A percentile compares a stretch with the other conserved stretches of the same genome.
Evolutionary conservation across 2,329 filamentous ascomycete species (phyloP).

Genomic region (Penicillium verrucosum): DNA sequence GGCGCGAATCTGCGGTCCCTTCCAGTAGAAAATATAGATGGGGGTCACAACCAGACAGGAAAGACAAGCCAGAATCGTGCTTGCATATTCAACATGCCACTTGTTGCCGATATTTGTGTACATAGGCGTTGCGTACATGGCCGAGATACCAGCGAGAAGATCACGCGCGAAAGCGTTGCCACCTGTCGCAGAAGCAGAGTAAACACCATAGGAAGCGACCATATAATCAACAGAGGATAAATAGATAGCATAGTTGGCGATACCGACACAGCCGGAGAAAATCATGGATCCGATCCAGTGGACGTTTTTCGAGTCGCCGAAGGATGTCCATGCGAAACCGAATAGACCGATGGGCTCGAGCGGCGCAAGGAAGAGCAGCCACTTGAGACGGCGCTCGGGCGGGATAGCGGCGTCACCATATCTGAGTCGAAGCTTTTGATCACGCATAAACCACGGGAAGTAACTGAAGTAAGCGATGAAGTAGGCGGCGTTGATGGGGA

Average conservation of each 20-base stretch:
- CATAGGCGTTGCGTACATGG: conserved; percentile 63
- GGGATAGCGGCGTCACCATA: conserved; percentile 51
- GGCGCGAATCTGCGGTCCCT: conserved; percentile 55
- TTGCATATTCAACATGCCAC: conserved; percentile 54
- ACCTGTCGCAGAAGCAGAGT: conserved; percentile 69
- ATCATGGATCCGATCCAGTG: conserved; percentile 68
- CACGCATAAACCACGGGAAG: conserved; percentile 50
- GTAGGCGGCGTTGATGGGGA: conserved; percentile 66
- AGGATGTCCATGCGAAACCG: conserved; percentile 65
- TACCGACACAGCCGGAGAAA: conserved; percentile 62
- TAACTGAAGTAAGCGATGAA: conserved; percentile 57
- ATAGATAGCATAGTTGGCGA: conserved; percentile 70
- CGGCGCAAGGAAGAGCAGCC: conserved; percentile 60
- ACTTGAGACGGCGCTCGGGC: conserved; percentile 64
- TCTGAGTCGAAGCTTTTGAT: conserved; percentile 37
- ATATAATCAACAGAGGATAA: conserved; percentile 75
- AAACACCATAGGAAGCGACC: conserved; percentile 69
- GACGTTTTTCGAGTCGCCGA: conserved; percentile 57
- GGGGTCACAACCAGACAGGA: conserved; percentile 57
- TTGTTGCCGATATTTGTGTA: conserved; percentile 55
- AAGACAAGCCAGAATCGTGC: conserved; percentile 58
- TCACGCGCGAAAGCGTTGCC: conserved; percentile 72
- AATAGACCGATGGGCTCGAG: conserved; percentile 65
- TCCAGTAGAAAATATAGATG: conserved; percentile 63
- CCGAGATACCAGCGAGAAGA: conserved; percentile 67